Base-by-base conservation (phyloP, 2,329 filamentous ascomycete genomes). In the Colletotrichum liaoningense region DNA sequence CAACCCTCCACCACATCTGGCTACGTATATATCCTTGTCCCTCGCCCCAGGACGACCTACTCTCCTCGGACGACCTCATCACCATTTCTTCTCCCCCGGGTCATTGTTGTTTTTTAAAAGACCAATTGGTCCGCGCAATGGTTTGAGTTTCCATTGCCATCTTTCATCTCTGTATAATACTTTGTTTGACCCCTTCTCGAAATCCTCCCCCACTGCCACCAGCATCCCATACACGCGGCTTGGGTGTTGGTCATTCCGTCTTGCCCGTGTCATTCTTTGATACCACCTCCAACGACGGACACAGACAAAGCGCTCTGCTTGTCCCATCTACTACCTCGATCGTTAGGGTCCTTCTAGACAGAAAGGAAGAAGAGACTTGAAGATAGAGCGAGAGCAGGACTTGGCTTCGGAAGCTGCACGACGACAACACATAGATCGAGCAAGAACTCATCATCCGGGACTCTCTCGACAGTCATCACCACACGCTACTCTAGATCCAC, bases 11-110 rank as follows among this genome's bases (percentile, higher is more conserved):
- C 68, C 63, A 64, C 65, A 73, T 63, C 78, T 79, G 79, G 77
- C 81, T 87, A 28, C 60, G 60, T 63, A 86, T 87, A 87, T 87
- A 87, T 86, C 83, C 81, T 81, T 82, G 81, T 80, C 80, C 82
- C 78, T 79, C 82, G 82, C 82, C 81, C 81, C 81, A 79, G 79
- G 63, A 54, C 49, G 30, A 76, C 78, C 78, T 79, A 77, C 77
- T 79, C 78, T 52, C 57, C 68, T 72, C 63, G 68, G 63, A 74
- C 35, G 68, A 72, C 72, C 58, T 74, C 72, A 75, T 54, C 72
- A 63, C 74, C 74, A 68, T 77, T 78, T 77, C 60, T 76, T 77
- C 73, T 69, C 77, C 42, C 42, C 78, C 78, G 71, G 75, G 76
- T 79, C 77, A 74, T 79, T 79, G 77, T 79, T 77, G 72, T 77